phyloP scores from a whole-genome alignment of 495 filamentous ascomycete genomes.

The Lophium mytilinum region DNA sequence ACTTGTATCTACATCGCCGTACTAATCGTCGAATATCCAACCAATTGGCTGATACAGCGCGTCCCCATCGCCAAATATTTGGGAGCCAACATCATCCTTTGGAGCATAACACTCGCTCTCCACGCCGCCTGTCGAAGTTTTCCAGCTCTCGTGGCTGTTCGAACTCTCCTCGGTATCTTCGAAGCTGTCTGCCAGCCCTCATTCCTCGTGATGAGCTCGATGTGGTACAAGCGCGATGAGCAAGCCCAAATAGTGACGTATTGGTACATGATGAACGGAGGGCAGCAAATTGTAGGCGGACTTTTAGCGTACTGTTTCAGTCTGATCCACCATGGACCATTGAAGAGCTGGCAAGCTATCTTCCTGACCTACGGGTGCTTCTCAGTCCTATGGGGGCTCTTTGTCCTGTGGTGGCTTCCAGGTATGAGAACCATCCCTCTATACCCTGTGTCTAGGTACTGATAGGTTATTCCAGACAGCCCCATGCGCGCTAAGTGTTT shows the following conservation, averaged over 20 bases:
- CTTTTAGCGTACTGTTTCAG: constrained; percentile 48
- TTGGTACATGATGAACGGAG: constrained; percentile 61
- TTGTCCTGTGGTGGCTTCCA: constrained; percentile 27
- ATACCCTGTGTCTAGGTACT: neutral
- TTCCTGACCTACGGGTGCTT: constrained; percentile 50
- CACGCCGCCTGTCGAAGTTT: constrained; percentile 54
- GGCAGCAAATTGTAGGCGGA: constrained; percentile 43
- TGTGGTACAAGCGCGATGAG: constrained; percentile 66
- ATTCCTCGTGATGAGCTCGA: constrained; percentile 55
- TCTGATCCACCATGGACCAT: constrained; percentile 38
- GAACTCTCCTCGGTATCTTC: constrained; percentile 59
- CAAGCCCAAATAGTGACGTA: constrained; percentile 58
- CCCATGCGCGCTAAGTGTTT: constrained; percentile 33
- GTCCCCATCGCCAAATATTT: constrained; percentile 42
- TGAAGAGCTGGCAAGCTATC: constrained; percentile 52
- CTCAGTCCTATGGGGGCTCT: constrained; percentile 44
- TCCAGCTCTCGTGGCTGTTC: constrained; percentile 45
- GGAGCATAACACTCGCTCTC: constrained; percentile 38
- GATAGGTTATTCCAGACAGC: constrained; percentile 16
- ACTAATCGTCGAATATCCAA: constrained; percentile 46
- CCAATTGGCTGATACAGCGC: constrained; percentile 45
- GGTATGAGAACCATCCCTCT: too few relatives aligned
- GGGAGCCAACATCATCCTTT: constrained; percentile 5
- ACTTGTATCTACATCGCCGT: constrained; percentile 49
- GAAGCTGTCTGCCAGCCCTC: constrained; percentile 54